Evolutionary conservation across 805 yeast species (phyloP), one percentile per base, ranked within the genome.

Genomic region (Candida berthetii): DNA sequence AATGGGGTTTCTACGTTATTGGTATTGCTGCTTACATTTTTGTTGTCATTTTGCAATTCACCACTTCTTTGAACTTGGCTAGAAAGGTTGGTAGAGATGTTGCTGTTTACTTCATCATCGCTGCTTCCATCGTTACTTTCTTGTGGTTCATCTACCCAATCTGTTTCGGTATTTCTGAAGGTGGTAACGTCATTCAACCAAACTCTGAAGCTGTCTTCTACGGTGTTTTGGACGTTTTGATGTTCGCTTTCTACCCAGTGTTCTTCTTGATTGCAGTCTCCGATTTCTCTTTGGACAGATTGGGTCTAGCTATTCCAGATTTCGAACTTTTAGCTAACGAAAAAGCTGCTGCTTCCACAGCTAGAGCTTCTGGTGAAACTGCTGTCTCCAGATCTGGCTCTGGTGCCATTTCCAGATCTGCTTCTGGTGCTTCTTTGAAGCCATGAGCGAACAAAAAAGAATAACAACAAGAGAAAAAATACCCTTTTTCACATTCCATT

Each of bases 161-260:
- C 44, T 53, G 64, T 31, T 75, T 78, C 76, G 80, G 75, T 57
- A 61, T 75, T 39, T 61, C 72, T 53, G 84, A 78, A 55, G 85
- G 83, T 66, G 82, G 83, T 59, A 78, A 78, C 53, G 74, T 65
- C 37, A 72, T 78, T 45, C 74, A 69, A 52, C 78, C 79, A 33
- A 81, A 76, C 54, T 67, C 79, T 28, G 82, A 75, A 53, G 72
- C 74, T 35, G 77, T 71, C 18, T 78, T 76, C 62, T 76, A 74
- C 53, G 84, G 84, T 64, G 61, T 78, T 44, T 58, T 78, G 46
- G 85, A 78, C 60, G 48, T 78, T 35, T 48, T 72, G 25, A 58
- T 66, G 24, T 69, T 78, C 48, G 66, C 55, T 42, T 40, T 50
- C 37, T 35, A 55, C 31, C 65, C 65, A 45, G 43, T 46, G 31